Evolutionary conservation across 495 filamentous ascomycete species (phyloP).

Genomic region (Penicillium paxilli): DNA sequence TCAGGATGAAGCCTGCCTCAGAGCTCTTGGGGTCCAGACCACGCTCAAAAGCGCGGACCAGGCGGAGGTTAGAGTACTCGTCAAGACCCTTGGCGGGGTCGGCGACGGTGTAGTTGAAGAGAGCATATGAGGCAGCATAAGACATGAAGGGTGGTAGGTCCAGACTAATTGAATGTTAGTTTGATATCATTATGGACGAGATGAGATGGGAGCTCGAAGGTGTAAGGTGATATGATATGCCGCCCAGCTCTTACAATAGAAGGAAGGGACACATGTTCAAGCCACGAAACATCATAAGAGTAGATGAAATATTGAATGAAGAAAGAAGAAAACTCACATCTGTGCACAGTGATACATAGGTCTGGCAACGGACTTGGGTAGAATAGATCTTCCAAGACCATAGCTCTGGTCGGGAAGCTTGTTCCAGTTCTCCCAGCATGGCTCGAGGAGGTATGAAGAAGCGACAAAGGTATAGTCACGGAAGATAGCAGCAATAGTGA

Average conservation of each 20-base stretch:
- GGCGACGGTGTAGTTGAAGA: slow-evolving; percentile 81
- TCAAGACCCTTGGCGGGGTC: slow-evolving; percentile 62
- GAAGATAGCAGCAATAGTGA: slow-evolving; percentile 78
- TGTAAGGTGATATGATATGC: background rate
- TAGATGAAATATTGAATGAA: background rate
- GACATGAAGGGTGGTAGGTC: slow-evolving; percentile 82
- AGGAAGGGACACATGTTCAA: background rate
- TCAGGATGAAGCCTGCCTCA: slow-evolving; percentile 86
- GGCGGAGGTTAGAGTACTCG: slow-evolving; percentile 74
- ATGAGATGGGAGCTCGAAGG: background rate
- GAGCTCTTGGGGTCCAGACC: slow-evolving; percentile 84
- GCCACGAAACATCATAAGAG: background rate
- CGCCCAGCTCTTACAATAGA: too few species aligned
- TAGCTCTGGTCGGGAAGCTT: slow-evolving; percentile 64
- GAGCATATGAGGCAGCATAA: slow-evolving; percentile 86
- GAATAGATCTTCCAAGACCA: slow-evolving; percentile 67
- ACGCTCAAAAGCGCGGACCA: slow-evolving; percentile 85
- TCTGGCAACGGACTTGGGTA: slow-evolving; percentile 68
- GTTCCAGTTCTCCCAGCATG: slow-evolving; percentile 75
- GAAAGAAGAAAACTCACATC: slow-evolving; percentile 58
- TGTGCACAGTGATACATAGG: slow-evolving; percentile 78
- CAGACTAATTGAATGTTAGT: slow-evolving; percentile 28
- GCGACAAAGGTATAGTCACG: slow-evolving; percentile 89
- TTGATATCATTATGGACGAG: background rate
- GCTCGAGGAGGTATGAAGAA: slow-evolving; percentile 87